Conservation (phyloP, 2,329 filamentous ascomycete genomes). For the Talaromyces sp. region DNA sequence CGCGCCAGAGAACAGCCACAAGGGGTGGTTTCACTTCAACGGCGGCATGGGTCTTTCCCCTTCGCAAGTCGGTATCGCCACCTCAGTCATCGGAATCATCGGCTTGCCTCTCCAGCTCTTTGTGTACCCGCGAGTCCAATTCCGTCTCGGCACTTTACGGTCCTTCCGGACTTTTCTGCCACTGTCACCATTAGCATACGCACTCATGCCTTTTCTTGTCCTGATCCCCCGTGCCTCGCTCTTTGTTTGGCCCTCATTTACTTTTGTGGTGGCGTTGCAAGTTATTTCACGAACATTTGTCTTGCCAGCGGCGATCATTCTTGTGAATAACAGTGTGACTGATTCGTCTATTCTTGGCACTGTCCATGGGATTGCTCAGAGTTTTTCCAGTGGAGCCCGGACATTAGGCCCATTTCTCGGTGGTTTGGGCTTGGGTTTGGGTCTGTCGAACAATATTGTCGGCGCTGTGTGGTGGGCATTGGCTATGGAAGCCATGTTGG, state of each 20-base stretch:
- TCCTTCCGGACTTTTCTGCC: conserved; percentile 65
- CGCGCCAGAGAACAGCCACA: conserved; percentile 38
- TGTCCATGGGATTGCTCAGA: conserved; percentile 55
- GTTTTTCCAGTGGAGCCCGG: conserved; percentile 48
- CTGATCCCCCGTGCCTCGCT: conserved; percentile 53
- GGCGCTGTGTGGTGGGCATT: conserved; percentile 55
- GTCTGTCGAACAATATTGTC: conserved; percentile 49
- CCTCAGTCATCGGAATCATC: conserved; percentile 68
- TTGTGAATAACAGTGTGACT: conserved; percentile 57
- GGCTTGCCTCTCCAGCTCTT: conserved; percentile 70
- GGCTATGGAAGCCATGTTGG: conserved; percentile 50
- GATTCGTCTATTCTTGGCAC: conserved; percentile 53
- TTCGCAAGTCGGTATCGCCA: conserved; percentile 67
- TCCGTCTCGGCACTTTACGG: conserved; percentile 60
- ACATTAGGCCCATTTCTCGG: conserved; percentile 53
- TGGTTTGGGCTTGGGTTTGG: conserved; percentile 50
- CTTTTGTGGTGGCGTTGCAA: conserved; percentile 60
- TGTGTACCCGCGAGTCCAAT: conserved; percentile 64
- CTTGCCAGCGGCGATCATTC: conserved; percentile 53
- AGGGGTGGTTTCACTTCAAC: conserved; percentile 53
- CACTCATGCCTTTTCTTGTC: conserved; percentile 64
- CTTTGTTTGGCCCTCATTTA: conserved; percentile 61
- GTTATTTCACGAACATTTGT: conserved; percentile 69
- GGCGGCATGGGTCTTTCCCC: conserved; percentile 72
- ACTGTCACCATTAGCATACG: conserved; percentile 66